A percentile compares a stretch with the other conserved stretches of the same genome.
Evolutionary conservation across 1,284 basidiomycete species (phyloP).

Genomic region (Leucoagaricus sp.): DNA sequence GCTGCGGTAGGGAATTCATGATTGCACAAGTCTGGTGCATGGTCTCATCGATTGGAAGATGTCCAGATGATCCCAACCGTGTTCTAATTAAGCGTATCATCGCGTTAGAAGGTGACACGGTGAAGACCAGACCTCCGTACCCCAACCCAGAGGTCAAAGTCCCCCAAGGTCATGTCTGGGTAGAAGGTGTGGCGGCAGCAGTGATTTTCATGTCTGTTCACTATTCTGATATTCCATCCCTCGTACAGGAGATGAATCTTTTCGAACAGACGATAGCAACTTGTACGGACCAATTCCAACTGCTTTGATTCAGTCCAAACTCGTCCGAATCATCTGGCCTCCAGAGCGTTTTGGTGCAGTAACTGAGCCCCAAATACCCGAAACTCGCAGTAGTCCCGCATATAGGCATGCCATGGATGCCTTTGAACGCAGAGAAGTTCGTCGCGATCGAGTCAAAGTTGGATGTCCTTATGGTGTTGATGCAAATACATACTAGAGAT

Average conservation of each 20-base stretch:
- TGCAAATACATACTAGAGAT: slow-evolving; percentile 10
- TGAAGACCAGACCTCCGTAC: slow-evolving; percentile 72
- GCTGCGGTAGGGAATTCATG: slow-evolving; percentile 44
- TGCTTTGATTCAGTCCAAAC: slow-evolving; percentile 61
- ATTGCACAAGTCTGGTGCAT: not conserved
- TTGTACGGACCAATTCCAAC: slow-evolving; percentile 70
- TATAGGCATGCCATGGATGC: slow-evolving; percentile 49
- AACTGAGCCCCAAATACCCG: slow-evolving; percentile 17
- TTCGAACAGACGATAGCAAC: slow-evolving; percentile 73
- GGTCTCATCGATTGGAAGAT: slow-evolving; percentile 40
- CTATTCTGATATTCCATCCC: not conserved
- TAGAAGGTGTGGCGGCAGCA: slow-evolving; percentile 69
- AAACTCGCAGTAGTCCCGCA: slow-evolving; percentile 31
- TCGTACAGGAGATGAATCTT: slow-evolving; percentile 59
- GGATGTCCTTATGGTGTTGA: slow-evolving; percentile 15
- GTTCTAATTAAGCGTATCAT: slow-evolving; percentile 70
- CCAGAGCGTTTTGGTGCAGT: slow-evolving; percentile 50
- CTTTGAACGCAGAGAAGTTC: slow-evolving; percentile 45
- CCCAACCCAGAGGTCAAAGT: slow-evolving; percentile 55
- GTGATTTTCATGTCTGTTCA: not conserved
- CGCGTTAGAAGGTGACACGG: slow-evolving; percentile 62
- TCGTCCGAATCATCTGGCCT: slow-evolving; percentile 66
- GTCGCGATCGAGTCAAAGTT: slow-evolving; percentile 43
- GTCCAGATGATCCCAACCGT: slow-evolving; percentile 56
- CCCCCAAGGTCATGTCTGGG: slow-evolving; percentile 68